Conservation (phyloP, 1,284 basidiomycete genomes). For the Ganoderma lucidum region DNA sequence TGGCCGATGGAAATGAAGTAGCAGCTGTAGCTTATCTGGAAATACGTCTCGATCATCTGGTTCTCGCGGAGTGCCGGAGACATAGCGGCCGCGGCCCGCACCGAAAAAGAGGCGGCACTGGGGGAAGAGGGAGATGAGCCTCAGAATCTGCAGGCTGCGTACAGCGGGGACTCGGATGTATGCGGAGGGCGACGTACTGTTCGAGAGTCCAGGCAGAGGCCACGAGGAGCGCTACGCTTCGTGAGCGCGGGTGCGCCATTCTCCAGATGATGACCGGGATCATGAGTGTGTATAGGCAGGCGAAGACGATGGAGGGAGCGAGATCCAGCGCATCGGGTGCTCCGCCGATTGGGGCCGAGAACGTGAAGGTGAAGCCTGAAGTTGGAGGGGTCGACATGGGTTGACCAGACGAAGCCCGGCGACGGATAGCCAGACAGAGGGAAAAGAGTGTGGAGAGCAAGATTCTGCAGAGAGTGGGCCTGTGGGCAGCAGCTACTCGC, state of each 20-base stretch:
- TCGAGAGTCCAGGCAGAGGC: conserved; percentile 27
- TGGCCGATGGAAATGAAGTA: conserved; percentile 42
- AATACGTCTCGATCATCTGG: conserved; percentile 40
- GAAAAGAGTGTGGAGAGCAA: too few relatives aligned
- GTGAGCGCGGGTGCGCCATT: conserved; percentile 20
- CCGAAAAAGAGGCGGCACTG: conserved; percentile 38
- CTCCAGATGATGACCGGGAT: conserved; percentile 29
- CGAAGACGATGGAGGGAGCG: conserved; percentile 20
- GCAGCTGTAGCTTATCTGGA: conserved; percentile 41
- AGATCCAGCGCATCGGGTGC: conserved; percentile 17
- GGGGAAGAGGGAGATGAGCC: background rate
- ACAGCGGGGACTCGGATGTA: background rate
- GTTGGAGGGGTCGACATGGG: too few relatives aligned
- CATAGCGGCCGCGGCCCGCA: conserved; percentile 42
- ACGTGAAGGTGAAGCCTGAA: conserved; percentile 5
- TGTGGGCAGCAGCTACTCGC: too few relatives aligned
- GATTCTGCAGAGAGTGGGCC: too few relatives aligned
- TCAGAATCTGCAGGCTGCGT: too few relatives aligned
- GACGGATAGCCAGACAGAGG: too few relatives aligned
- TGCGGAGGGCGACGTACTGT: conserved; percentile 24
- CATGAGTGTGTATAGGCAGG: conserved; percentile 28
- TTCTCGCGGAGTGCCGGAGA: conserved; percentile 32
- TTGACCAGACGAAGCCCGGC: too few relatives aligned
- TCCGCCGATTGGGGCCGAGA: conserved; percentile 20
- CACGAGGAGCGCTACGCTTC: conserved; percentile 28